phyloP scores from a whole-genome alignment of 176 grass and related monocot species.

The Hsuehochloa calcarea region DNA sequence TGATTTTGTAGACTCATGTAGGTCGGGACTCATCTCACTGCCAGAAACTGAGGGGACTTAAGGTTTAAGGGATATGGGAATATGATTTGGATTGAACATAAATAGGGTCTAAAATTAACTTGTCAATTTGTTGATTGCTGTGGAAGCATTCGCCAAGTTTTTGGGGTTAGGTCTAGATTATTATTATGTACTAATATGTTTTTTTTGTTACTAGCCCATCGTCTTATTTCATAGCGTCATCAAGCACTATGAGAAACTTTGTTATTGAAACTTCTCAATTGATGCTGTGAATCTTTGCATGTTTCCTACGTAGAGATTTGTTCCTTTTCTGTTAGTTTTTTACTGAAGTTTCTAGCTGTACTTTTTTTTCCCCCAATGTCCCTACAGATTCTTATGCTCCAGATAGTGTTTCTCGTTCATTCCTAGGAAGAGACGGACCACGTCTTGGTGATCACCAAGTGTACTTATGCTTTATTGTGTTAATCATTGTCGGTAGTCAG shows the following conservation, averaged over 20 bases:
- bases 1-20: slow-evolving; percentile 8
- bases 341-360: background rate
- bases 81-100: slow-evolving; percentile 1
- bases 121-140: slow-evolving; percentile 19
- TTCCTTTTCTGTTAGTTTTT: slow-evolving; percentile 1
- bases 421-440: slow-evolving; percentile 23
- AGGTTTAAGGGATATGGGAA: background rate
- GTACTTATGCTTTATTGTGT: background rate
- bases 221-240: background rate
- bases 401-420: slow-evolving; percentile 17
- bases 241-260: slow-evolving; percentile 13
- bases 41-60: background rate
- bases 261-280: slow-evolving; percentile 27
- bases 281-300: slow-evolving; percentile 16
- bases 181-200: background rate
- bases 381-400: slow-evolving; percentile 30
- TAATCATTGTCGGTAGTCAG: slow-evolving; percentile 15
- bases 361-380: background rate
- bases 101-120: slow-evolving; percentile 10
- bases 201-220: background rate
- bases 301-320: slow-evolving; percentile 22
- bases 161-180: background rate
- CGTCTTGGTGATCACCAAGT: slow-evolving; percentile 14
- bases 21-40: background rate
- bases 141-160: background rate